Evolutionary conservation across 169 alveolate species (phyloP), one percentile per base, ranked within the genome.

Genomic region (Eimeria falciformis): DNA sequence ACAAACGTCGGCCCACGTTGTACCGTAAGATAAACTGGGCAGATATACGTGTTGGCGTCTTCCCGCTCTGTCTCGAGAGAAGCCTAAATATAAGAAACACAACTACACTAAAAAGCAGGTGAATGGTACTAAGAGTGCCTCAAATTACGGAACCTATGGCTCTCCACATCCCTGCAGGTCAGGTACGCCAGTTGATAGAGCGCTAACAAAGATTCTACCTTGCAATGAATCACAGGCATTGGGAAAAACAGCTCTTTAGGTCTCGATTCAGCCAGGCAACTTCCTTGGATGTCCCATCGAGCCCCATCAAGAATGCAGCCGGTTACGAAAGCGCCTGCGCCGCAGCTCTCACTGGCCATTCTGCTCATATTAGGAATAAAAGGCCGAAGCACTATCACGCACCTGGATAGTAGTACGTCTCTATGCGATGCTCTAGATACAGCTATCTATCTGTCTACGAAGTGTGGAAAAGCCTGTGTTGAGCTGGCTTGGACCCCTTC

Each of bases 171-270:
- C n/a, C n/a, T n/a, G n/a, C n/a, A n/a, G n/a, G n/a, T n/a, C n/a
- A n/a, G n/a, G n/a, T n/a, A n/a, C n/a, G n/a, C n/a, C n/a, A n/a
- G n/a, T n/a, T n/a, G n/a, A n/a, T n/a, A n/a, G n/a, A n/a, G n/a
- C n/a, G n/a, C n/a, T n/a, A n/a, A n/a, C n/a, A n/a, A n/a, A n/a
- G n/a, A n/a, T n/a, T 55, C 21, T 46, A 98, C 99, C 96, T 97
- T 98, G 95, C 99, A 98, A 94, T 96, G 97, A 73, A 98, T 97
- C 69, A 98, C 99, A 27, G 99, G 99, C 95, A 98, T 95, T 81
- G 97, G 97, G 94, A 96, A 95, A 96, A 97, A 98, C 97, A 97
- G 97, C 94, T 97, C 99, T 96, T 98, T 98, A 14, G 99, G 99
- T 65, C 95, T 95, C 53, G 98, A 96, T 78, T 97, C 99, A 56